Conservation (phyloP, 164 flowering plant species). For the Cinnamomum chago region DNA sequence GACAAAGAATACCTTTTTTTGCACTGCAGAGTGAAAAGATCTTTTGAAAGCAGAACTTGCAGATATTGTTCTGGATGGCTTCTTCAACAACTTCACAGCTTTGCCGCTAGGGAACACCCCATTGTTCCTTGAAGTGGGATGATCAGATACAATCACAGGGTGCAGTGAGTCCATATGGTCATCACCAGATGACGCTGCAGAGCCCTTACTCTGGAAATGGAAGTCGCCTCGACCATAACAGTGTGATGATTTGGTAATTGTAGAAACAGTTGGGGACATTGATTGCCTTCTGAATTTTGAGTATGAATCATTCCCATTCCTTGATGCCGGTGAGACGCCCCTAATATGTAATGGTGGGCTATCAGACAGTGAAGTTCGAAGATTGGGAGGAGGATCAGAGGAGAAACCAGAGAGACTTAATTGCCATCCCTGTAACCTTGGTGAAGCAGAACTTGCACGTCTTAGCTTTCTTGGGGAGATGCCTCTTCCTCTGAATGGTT, state of each 20-base stretch:
- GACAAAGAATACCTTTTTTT: slow-evolving; percentile 61
- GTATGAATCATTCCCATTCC: slow-evolving; percentile 48
- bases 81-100: slow-evolving; percentile 46
- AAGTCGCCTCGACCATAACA: slow-evolving; percentile 67
- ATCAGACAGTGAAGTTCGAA: slow-evolving; percentile 88
- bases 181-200: slow-evolving; percentile 83
- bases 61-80: slow-evolving; percentile 40
- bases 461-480: slow-evolving; percentile 61
- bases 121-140: slow-evolving; percentile 32
- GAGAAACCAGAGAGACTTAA: slow-evolving; percentile 88
- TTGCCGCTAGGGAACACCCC: slow-evolving; percentile 45
- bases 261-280: slow-evolving; percentile 85
- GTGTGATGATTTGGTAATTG: slow-evolving; percentile 68
- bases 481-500: slow-evolving; percentile 52
- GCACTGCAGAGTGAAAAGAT: slow-evolving; percentile 71
- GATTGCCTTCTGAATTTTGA: slow-evolving; percentile 59
- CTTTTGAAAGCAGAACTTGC: slow-evolving; percentile 84
- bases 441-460: slow-evolving; percentile 83
- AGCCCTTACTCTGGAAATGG: slow-evolving; percentile 76
- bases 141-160: slow-evolving; percentile 45
- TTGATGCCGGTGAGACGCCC: slow-evolving; percentile 91
- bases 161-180: slow-evolving; percentile 79
- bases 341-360: slow-evolving; percentile 80
- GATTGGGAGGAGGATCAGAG: slow-evolving; percentile 88
- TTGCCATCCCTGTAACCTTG: slow-evolving; percentile 82